These are phyloP conservation scores for Fusarium chuoi DNA, from an alignment of 2,329 filamentous ascomycete species.

Conservation along the genomic window DNA sequence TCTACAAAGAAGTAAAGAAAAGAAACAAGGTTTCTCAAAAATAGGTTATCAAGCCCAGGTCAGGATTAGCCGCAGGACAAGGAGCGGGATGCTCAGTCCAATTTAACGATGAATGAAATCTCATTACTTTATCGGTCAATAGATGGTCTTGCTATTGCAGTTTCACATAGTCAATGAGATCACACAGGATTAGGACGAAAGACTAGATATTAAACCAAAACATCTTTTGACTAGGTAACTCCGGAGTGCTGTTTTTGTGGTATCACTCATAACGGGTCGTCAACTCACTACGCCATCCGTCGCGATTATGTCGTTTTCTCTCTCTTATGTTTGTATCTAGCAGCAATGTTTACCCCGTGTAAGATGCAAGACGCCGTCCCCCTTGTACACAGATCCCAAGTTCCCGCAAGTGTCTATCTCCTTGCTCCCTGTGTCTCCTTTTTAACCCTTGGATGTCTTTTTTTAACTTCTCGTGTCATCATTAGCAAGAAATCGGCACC, in stretches of 20 bases:
- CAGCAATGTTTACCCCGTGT: conserved; percentile 31
- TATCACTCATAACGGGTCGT: conserved; percentile 45
- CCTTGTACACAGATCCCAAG: conserved; percentile 37
- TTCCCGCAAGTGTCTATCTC: conserved; percentile 32
- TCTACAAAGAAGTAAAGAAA: neutral
- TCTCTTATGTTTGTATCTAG: conserved; percentile 33
- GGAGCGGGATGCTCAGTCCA: conserved; percentile 4
- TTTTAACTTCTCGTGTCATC: conserved; percentile 38
- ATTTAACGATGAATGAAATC: conserved; percentile 36
- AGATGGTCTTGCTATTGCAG: neutral
- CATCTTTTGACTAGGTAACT: conserved; percentile 44
- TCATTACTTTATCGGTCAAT: conserved; percentile 18
- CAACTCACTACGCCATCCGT: conserved; percentile 40
- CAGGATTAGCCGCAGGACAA: conserved; percentile 9
- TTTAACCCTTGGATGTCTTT: neutral
- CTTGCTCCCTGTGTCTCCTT: conserved; percentile 6
- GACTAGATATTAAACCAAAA: conserved; percentile 36
- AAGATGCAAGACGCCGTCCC: conserved; percentile 44
- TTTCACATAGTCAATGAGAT: neutral
- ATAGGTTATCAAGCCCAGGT: conserved; percentile 10
- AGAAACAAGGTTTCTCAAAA: conserved; percentile 12
- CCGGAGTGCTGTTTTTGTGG: conserved; percentile 43
- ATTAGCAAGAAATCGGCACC: conserved; percentile 37
- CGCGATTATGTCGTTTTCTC: conserved; percentile 27
- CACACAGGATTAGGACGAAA: neutral